phyloP scores from a whole-genome alignment of 2,329 filamentous ascomycete species.

The Diatrype stigma region DNA sequence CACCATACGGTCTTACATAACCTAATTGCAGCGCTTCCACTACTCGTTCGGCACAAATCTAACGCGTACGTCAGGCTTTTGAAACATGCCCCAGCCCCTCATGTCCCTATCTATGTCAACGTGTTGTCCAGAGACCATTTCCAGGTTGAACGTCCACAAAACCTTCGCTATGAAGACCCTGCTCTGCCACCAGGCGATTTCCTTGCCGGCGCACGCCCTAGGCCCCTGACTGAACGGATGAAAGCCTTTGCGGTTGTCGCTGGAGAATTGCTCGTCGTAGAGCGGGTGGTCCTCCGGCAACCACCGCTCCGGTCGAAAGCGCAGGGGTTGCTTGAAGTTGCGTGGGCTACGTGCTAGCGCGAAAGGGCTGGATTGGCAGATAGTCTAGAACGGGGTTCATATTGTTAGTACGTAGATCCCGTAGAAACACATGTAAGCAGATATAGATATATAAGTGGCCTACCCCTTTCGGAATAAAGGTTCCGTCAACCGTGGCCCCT shows the following conservation, averaged over 20 bases:
- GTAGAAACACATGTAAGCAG: too few species aligned
- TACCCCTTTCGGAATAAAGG: conserved; percentile 15
- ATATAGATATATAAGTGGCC: too few species aligned
- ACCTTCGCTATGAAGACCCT: conserved; percentile 17
- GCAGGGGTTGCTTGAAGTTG: conserved; percentile 7
- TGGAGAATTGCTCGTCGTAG: conserved; percentile 6
- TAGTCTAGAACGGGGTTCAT: too few species aligned
- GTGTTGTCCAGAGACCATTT: conserved; percentile 3
- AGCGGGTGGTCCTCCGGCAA: conserved; percentile 7
- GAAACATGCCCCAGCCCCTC: conserved; percentile 8
- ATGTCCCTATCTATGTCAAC: conserved; percentile 13
- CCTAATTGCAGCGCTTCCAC: too few species aligned
- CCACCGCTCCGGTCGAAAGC: conserved; percentile 13
- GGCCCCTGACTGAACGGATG: conserved; percentile 10
- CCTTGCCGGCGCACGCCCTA: conserved; percentile 10
- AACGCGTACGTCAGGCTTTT: conserved; percentile 12
- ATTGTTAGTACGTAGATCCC: too few species aligned
- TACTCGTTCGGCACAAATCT: conserved; percentile 6
- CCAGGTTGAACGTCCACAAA: conserved; percentile 17
- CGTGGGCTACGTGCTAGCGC: conserved; percentile 2
- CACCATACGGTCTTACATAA: too few species aligned
- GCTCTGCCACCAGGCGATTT: conserved; percentile 15
- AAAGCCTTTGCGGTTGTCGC: conserved; percentile 7
- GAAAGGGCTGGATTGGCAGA: background rate
- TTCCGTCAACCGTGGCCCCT: conserved; percentile 11